Evolutionary conservation across 139 green algal genomes (phyloP).

Genomic region (Chlorella sp.): DNA sequence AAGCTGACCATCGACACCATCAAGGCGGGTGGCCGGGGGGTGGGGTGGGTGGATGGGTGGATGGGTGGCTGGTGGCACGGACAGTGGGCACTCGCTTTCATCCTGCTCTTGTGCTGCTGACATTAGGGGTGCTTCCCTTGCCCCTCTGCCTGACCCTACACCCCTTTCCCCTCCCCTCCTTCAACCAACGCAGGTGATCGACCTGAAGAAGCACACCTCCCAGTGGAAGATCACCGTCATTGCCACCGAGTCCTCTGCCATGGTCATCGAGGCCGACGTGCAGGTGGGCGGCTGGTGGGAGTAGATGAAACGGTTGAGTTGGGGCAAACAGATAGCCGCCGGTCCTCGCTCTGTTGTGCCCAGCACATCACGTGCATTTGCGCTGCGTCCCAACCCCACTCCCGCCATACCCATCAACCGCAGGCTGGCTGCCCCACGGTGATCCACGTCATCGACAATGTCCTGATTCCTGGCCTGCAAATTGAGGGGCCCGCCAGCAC

Average conservation of each 20-base stretch:
- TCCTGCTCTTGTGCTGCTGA: background rate
- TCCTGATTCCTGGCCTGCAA: conserved; percentile 24
- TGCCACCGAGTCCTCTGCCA: background rate
- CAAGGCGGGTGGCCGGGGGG: background rate
- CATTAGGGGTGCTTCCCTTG: background rate
- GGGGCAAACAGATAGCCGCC: too few species aligned
- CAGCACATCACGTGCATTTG: too few species aligned
- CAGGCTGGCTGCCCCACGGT: conserved; percentile 38
- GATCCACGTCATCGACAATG: conserved; percentile 24
- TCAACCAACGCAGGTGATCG: background rate
- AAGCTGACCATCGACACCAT: conserved; percentile 16
- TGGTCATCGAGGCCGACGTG: conserved; percentile 4
- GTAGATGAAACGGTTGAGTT: too few species aligned
- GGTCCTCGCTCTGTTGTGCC: too few species aligned
- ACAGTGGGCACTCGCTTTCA: background rate
- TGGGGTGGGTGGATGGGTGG: background rate
- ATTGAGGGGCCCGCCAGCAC: background rate
- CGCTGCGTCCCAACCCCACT: too few species aligned
- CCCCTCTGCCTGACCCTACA: background rate
- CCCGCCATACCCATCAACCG: too few species aligned
- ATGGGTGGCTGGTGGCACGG: background rate
- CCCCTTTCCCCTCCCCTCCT: background rate
- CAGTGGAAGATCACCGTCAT: conserved; percentile 1
- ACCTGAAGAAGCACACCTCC: background rate
- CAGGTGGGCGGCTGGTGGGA: background rate